Base-by-base conservation (phyloP, 2,329 filamentous ascomycete genomes). In the Phyllosticta paracitricarpa region DNA sequence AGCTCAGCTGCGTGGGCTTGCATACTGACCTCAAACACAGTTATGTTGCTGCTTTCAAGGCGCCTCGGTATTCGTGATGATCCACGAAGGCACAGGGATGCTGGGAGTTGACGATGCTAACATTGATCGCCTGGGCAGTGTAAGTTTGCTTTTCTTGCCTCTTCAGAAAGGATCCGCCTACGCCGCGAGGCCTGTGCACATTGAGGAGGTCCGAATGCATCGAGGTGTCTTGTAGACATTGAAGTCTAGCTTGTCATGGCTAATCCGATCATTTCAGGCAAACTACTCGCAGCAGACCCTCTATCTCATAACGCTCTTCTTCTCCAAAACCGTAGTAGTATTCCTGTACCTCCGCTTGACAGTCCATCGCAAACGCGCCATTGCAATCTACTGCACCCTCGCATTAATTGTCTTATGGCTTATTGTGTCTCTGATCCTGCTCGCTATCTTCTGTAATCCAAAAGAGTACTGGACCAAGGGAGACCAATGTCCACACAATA, bases 251-350 rank as follows among this genome's bases (percentile, higher is more conserved):
- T 14, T 40, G 35, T 40, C 35, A 40, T 10, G 10, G n/a, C n/a
- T 17, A 6, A 48, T 6, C 14, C 40, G 17, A 5, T 22, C 19
- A 22, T 19, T 52, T 53, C 63, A 72, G 70, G 65, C 66, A 65
- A 69, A 68, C 24, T 68, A 72, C 48, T 68, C 65, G 2, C 65
- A 69, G 3, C 69, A 71, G 28, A 66, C 71, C n/a, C 63, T 72
- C 14, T 71, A 71, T 61, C 62, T 70, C 6, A 62, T 68, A 19
- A 69, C 69, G 3, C 52, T 72, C 35, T 63, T 69, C 19, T 63
- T 68, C 2, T 70, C 71, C 6, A 72, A 72, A 58, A 61, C 62
- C 24, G 70, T 69, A 1, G 66, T 71, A 2, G 51, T 71, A 4
- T 65, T 69, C 9, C 61, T 72, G 1, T 71, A 72, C 55, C 62